Base-by-base conservation (phyloP, 306 rosid species). In the Inga oerstediana region DNA sequence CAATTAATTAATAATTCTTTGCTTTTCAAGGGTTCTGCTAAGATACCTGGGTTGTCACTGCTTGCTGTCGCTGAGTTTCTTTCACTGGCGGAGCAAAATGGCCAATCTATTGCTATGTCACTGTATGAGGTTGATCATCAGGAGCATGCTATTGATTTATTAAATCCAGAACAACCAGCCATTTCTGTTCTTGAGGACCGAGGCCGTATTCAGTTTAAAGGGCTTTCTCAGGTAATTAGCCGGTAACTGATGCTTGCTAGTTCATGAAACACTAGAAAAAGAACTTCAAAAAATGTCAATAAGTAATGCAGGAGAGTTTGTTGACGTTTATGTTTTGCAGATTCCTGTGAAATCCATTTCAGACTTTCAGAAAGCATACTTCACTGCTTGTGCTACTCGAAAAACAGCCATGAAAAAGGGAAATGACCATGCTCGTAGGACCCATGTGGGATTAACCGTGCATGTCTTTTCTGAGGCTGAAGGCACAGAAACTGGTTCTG, bases 131-230 rank as follows among this genome's bases (percentile, higher is more conserved):
- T 93, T 80, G 89, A 91, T 85, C 89, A 91, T 78, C 91, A 88
- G 77, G 99, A 93, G 16, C 93, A 86, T 78, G 93, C 94, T 65
- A 79, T 84, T 82, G 99, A 96, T 83, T 81, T 93, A 66, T 66
- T 93, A 89, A 94, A 89, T 77, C 82, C 88, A 48, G 91, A 88
- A 64, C 93, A 84, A 43, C 67, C 91, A 51, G 75, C 88, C 52
- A 92, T 96, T 82, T 84, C 61, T 32, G 91, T 96, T 43, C 87
- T 88, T 59, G 97, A 94, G 75, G 94, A 91, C 83, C 83, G 83
- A 65, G 94, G 97, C 4, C 89, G 86, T 81, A 88, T 93, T 87
- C 92, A 86, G 83, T 92, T 91, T 24, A 96, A 96, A 86, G 99
- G 99, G 77, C 93, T 96, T 79, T 88, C 92, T 71, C 84, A 58